These are phyloP conservation scores for Xylaria sp. DNA, from an alignment of 2,329 filamentous ascomycete genomes.

Conservation along the genomic window DNA sequence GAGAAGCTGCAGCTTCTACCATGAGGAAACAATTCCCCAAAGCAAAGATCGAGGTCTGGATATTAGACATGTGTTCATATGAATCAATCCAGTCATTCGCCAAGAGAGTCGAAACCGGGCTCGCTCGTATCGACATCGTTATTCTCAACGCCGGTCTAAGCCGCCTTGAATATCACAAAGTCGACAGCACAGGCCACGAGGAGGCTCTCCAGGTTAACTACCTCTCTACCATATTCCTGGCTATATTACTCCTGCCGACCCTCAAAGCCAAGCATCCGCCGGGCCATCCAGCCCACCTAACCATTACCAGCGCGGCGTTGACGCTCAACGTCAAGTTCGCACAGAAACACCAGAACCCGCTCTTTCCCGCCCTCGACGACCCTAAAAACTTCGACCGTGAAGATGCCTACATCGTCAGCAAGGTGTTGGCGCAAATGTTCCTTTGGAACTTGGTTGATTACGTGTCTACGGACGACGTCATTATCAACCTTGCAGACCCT, in stretches of 20 bases:
- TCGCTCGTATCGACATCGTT: conserved; percentile 36
- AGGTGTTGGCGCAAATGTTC: conserved; percentile 51
- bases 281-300: conserved; percentile 27
- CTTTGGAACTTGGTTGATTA: conserved; percentile 51
- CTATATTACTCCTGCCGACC: conserved; percentile 32
- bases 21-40: conserved; percentile 48
- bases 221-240: conserved; percentile 33
- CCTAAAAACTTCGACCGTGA: conserved; percentile 30
- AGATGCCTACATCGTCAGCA: conserved; percentile 38
- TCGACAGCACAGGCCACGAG: conserved; percentile 35
- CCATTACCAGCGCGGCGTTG: conserved; percentile 30
- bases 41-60: conserved; percentile 60
- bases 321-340: conserved; percentile 23
- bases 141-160: conserved; percentile 37
- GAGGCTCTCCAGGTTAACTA: conserved; percentile 38
- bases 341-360: conserved; percentile 5
- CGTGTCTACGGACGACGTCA: conserved; percentile 54
- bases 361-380: conserved; percentile 38
- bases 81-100: conserved; percentile 58
- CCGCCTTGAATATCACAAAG: conserved; percentile 7
- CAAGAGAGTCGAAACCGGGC: conserved; percentile 47
- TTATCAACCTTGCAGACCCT: conserved; percentile 61
- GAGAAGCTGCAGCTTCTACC: conserved; percentile 54
- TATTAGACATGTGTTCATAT: conserved; percentile 61
- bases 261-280: conserved; percentile 28